Evolutionary conservation across 1,139 yeast species (phyloP), one percentile per base, ranked within the genome.

Genomic region (Candida sojae): DNA sequence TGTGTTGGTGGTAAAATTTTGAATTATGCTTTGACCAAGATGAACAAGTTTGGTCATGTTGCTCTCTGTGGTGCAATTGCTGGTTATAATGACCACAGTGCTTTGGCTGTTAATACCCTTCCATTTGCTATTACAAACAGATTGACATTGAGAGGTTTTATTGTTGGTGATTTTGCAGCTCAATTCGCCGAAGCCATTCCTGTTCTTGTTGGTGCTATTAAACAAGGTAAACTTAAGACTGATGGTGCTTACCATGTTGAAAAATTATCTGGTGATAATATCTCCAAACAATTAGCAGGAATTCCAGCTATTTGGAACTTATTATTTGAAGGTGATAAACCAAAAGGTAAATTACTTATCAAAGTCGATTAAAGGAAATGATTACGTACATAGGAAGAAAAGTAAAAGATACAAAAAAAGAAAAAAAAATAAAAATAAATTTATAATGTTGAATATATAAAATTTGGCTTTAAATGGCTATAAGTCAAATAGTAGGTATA

Each of bases 1-100:
- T 80, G 80, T 51, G 89, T 84, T 43, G 90, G 90, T 45, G 90
- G 90, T 25, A 73, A 74, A 44, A 72, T 80, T 30, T 71, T 84
- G 57, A 82, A 79, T 54, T 63, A 68, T 29, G 75, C 79, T 49
- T 62, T 82, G 49, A 55, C 62, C 4, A 64, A 71, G 47, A 57
- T 77, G 55, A 77, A 73, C 51, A 57, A 57, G n/a, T 62, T 58
- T 44, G 84, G 83, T 42, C 67, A 63, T 12, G 67, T 84, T 44
- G 61, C 82, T 51, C 83, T 83, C 29, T 82, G 88, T 67, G 90
- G 89, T 48, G 75, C 84, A 3, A 80, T 84, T 54, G 64, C 88
- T 32, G 81, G 81, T 47, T 84, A 83, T 63, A 80, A 82, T 56
- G 78, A 77, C 51, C 51, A 55, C 8, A 55, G 61, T 5, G 70